phyloP scores from a whole-genome alignment of 1,284 basidiomycete genomes.

The Cutaneotrichosporon mucoides region DNA sequence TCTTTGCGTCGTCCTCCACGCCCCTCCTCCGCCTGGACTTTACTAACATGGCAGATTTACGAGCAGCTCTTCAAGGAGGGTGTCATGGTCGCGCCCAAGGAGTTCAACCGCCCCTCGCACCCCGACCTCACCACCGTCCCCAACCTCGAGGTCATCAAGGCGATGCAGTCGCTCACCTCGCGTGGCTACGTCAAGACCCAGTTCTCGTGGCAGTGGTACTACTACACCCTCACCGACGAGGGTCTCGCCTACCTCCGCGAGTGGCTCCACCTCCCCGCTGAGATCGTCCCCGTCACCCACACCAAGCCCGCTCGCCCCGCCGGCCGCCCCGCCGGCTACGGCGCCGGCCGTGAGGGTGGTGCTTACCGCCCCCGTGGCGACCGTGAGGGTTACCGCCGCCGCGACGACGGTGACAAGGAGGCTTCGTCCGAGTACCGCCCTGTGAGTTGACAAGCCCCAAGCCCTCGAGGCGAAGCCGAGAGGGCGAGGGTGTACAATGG shows the following conservation, averaged over 20 bases:
- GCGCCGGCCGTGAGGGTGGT: conserved; percentile 52
- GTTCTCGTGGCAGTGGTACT: conserved; percentile 94
- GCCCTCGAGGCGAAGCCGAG: neutral
- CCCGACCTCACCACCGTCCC: conserved; percentile 88
- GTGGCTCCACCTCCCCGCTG: conserved; percentile 84
- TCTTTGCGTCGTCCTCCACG: neutral
- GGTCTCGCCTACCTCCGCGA: conserved; percentile 93
- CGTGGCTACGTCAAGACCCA: conserved; percentile 96
- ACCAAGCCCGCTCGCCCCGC: conserved; percentile 79
- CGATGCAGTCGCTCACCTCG: conserved; percentile 94
- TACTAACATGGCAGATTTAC: conserved; percentile 60
- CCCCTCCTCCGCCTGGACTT: no score
- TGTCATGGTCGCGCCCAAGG: conserved; percentile 98
- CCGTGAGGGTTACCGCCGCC: conserved; percentile 70
- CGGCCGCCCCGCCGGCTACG: conserved; percentile 61
- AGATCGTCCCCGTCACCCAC: conserved; percentile 93
- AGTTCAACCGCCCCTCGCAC: conserved; percentile 95
- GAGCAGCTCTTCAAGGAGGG: conserved; percentile 99
- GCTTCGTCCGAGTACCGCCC: conserved; percentile 77
- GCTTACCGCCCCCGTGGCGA: conserved; percentile 77
- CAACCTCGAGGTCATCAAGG: conserved; percentile 99
- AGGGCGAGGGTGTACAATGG: neutral
- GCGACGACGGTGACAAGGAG: conserved; percentile 59
- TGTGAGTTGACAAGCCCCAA: neutral
- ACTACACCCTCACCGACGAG: conserved; percentile 90